Conservation (phyloP, 805 yeast species). For the Hemisphaericaspora nanyangensis region DNA sequence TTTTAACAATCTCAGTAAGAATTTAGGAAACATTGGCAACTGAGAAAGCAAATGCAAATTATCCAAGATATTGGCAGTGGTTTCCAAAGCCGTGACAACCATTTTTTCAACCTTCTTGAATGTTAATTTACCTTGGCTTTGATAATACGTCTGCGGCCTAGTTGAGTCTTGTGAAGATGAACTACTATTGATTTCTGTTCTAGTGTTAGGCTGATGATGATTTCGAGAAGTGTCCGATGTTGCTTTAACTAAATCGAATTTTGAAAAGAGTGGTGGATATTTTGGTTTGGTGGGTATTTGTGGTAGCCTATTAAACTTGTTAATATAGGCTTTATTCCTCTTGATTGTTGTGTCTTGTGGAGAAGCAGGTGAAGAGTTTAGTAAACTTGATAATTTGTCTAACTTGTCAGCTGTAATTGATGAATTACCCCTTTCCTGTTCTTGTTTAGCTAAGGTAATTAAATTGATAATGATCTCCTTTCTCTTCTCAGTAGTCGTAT, state of each 20-base stretch:
- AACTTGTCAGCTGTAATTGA: constrained; percentile 36
- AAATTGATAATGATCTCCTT: constrained; percentile 26
- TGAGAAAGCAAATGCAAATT: constrained; percentile 39
- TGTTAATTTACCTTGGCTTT: constrained; percentile 16
- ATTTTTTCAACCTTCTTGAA: constrained; percentile 28
- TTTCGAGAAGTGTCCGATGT: constrained; percentile 2
- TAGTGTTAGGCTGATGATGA: background rate
- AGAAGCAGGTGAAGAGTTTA: constrained; percentile 11
- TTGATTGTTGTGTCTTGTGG: constrained; percentile 2
- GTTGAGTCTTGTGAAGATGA: background rate
- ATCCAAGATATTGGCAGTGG: constrained; percentile 36
- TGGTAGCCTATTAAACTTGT: constrained; percentile 11
- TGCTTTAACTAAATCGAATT: constrained; percentile 21
- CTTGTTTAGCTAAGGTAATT: constrained; percentile 31
- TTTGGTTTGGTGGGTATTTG: constrained; percentile 23
- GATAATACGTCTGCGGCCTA: background rate
- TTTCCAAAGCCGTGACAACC: constrained; percentile 29
- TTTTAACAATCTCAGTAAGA: constrained; percentile 25
- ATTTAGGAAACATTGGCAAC: constrained; percentile 41
- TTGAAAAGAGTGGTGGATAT: constrained; percentile 32
- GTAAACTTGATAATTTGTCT: constrained; percentile 25
- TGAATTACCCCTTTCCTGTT: constrained; percentile 34
- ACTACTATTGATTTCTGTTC: background rate
- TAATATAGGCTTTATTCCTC: constrained; percentile 5
- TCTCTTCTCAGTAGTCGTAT: constrained; percentile 3